phyloP scores from a whole-genome alignment of 805 yeast species.

The Cyberlindnera maritima region DNA sequence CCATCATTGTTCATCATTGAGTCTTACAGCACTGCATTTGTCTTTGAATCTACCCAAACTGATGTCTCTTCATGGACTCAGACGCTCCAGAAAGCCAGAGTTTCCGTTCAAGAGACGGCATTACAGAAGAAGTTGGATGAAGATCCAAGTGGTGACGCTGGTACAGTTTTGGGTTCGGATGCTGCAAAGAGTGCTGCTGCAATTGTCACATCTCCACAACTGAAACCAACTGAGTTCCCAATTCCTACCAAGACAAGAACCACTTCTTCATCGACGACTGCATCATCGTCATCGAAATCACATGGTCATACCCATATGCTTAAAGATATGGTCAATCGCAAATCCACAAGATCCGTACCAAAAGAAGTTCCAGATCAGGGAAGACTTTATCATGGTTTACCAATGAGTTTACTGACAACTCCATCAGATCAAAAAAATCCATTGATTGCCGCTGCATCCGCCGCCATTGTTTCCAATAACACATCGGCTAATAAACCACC shows the following conservation, averaged over 20 bases:
- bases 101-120: conserved; percentile 45
- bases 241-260: background rate
- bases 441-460: conserved; percentile 27
- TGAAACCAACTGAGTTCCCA: conserved; percentile 9
- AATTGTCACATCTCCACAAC: conserved; percentile 21
- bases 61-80: conserved; percentile 60
- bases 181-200: conserved; percentile 38
- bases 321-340: conserved; percentile 32
- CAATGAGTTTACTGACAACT: conserved; percentile 15
- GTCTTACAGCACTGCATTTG: conserved; percentile 51
- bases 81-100: conserved; percentile 46
- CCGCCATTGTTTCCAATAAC: conserved; percentile 19
- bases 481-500: background rate
- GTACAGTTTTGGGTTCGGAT: conserved; percentile 32
- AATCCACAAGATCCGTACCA: conserved; percentile 12
- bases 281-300: background rate
- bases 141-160: conserved; percentile 32
- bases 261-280: background rate
- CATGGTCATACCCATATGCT: conserved; percentile 27
- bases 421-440: conserved; percentile 11
- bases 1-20: conserved; percentile 52
- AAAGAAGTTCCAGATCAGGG: conserved; percentile 31
- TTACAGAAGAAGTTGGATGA: conserved; percentile 25
- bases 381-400: conserved; percentile 34
- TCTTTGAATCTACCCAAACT: conserved; percentile 51